Conservation (phyloP, 768 basidiomycete species). For the Phylloporus rhodoxanthus region DNA sequence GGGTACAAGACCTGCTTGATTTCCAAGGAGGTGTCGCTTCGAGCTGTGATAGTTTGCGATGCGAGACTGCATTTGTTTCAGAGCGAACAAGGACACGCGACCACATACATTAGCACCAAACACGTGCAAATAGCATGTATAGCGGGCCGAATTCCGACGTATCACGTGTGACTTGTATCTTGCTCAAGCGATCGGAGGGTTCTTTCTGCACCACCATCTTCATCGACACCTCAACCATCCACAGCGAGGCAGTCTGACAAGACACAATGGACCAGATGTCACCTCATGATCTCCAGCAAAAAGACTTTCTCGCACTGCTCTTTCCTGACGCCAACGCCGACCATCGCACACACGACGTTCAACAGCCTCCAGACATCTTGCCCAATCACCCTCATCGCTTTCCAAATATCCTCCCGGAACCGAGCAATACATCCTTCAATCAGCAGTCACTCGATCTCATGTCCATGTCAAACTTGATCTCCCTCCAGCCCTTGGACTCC, state of each 20-base stretch:
- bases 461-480: slow-evolving; percentile 42
- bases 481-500: slow-evolving; percentile 41
- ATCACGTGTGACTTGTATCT: slow-evolving; percentile 10
- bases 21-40: slow-evolving; percentile 56
- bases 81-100: background rate
- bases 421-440: slow-evolving; percentile 10
- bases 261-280: slow-evolving; percentile 21
- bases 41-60: slow-evolving; percentile 45
- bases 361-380: slow-evolving; percentile 16
- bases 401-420: slow-evolving; percentile 3
- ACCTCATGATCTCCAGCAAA: slow-evolving; percentile 29
- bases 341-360: slow-evolving; percentile 21
- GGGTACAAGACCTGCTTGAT: slow-evolving; percentile 46
- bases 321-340: slow-evolving; percentile 28
- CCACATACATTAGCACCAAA: slow-evolving; percentile 4
- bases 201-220: slow-evolving; percentile 7
- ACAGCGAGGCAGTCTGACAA: background rate
- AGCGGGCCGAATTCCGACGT: slow-evolving; percentile 2
- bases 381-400: slow-evolving; percentile 11
- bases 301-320: slow-evolving; percentile 32
- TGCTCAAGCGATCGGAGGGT: slow-evolving; percentile 2
- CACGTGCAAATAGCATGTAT: slow-evolving; percentile 3
- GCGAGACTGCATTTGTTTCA: slow-evolving; percentile 20
- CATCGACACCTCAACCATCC: background rate
- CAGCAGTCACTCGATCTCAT: slow-evolving; percentile 44